Percentiles rank a stretch among this genome's conserved stretches.
Evolutionary conservation across 192 early-diverging fungal species (phyloP).

Genomic region (Geosiphon pyriformis): DNA sequence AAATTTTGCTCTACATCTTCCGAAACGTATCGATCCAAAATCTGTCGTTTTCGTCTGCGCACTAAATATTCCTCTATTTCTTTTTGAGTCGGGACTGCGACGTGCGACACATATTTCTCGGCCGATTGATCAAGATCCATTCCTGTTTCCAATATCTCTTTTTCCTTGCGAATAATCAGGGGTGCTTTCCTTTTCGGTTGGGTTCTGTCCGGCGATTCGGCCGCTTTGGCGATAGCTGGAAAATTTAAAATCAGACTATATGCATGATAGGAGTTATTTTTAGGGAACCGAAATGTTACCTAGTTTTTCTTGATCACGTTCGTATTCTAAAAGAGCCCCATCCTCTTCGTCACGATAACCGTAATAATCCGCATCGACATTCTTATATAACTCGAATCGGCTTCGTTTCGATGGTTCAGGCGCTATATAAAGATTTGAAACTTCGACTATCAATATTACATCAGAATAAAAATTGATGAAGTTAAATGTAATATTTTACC

Average conservation of each 20-base stretch:
- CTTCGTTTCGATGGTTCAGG: conserved; percentile 45
- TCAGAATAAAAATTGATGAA: neutral
- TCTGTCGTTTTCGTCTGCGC: conserved; percentile 61
- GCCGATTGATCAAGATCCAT: conserved; percentile 33
- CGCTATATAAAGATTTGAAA: conserved; percentile 20
- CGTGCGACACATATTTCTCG: conserved; percentile 30
- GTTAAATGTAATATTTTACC: conserved; percentile 37
- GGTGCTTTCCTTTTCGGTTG: conserved; percentile 26
- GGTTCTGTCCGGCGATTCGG: conserved; percentile 27
- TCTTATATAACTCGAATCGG: conserved; percentile 64
- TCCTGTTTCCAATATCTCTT: neutral
- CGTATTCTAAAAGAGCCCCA: conserved; percentile 72
- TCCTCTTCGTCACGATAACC: conserved; percentile 93
- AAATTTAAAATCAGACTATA: neutral
- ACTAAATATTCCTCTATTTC: conserved; percentile 75
- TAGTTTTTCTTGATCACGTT: conserved; percentile 53
- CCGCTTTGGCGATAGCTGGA: conserved; percentile 25
- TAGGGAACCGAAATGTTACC: conserved; percentile 25
- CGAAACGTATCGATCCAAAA: conserved; percentile 47
- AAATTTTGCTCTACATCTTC: conserved; percentile 31
- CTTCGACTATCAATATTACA: neutral
- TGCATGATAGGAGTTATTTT: neutral
- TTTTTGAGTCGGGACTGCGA: conserved; percentile 60
- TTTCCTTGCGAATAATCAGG: conserved; percentile 30
- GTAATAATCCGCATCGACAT: conserved; percentile 91